phyloP scores from a whole-genome alignment of 345 rosid species.

The Cochlearia excelsa region DNA sequence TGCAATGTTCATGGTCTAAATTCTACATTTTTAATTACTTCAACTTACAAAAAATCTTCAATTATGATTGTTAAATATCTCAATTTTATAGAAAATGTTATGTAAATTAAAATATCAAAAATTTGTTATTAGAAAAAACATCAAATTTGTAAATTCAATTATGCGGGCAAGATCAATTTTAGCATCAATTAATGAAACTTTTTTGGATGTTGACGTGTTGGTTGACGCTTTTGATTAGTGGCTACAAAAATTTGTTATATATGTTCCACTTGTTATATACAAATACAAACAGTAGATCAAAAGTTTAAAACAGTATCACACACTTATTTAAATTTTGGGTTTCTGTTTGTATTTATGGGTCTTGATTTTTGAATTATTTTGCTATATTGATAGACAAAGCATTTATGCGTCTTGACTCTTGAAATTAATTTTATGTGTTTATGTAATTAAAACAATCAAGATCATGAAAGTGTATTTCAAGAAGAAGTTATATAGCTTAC shows the following conservation, averaged over 20 bases:
- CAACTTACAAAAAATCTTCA: not conserved
- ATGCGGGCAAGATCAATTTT: not conserved
- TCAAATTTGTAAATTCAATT: not conserved
- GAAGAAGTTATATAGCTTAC: conserved; percentile 5
- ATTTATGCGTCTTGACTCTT: too few species aligned
- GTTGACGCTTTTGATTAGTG: conserved; percentile 16
- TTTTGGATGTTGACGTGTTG: conserved; percentile 2
- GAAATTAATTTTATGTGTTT: not conserved
- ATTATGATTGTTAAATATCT: not conserved
- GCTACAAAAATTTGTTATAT: conserved; percentile 16
- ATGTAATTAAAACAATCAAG: conserved; percentile 1
- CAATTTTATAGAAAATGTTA: not conserved
- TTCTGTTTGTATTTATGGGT: not conserved
- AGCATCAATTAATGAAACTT: not conserved
- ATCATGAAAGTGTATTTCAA: conserved; percentile 1
- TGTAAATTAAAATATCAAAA: not conserved
- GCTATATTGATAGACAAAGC: conserved; percentile 14
- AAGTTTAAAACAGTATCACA: not conserved
- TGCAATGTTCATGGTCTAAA: too few species aligned
- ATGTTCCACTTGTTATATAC: conserved; percentile 5
- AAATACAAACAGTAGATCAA: not conserved
- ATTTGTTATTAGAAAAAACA: too few species aligned
- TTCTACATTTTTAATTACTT: not conserved
- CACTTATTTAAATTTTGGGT: not conserved
- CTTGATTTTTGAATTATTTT: not conserved